Percentiles rank a stretch among this genome's conserved stretches.
These are phyloP conservation scores for Penicillium concentricum DNA, from an alignment of 2,329 filamentous ascomycete genomes.

Conservation along the genomic window DNA sequence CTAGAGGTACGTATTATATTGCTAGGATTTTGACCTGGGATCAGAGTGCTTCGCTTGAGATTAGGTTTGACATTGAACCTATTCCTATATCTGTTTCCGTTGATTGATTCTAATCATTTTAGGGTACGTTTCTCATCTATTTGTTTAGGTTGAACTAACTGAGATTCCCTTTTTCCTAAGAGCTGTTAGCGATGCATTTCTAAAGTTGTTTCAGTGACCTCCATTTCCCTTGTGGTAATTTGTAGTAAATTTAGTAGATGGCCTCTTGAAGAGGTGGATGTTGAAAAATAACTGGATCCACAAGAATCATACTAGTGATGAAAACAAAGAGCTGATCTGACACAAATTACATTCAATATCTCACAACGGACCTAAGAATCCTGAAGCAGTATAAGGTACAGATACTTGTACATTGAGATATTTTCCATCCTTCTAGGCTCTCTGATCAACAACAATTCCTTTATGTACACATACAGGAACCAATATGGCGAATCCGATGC, in stretches of 20 bases:
- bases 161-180: too few species aligned
- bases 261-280: background rate
- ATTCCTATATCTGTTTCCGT: background rate
- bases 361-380: background rate
- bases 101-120: background rate
- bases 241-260: background rate
- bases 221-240: too few species aligned
- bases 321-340: background rate
- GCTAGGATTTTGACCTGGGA: background rate
- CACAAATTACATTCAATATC: background rate
- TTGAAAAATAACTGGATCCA: background rate
- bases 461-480: constrained; percentile 19
- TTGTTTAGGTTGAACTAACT: too few species aligned
- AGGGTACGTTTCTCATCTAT: too few species aligned
- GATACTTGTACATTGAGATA: constrained; percentile 15
- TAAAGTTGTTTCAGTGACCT: background rate
- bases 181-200: background rate
- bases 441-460: constrained; percentile 7
- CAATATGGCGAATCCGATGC: background rate
- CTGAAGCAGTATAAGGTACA: background rate
- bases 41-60: background rate
- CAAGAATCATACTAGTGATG: background rate
- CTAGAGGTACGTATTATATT: constrained; percentile 4
- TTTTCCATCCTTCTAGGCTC: constrained; percentile 1
- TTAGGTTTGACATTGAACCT: constrained; percentile 5